A percentile compares a stretch with the other conserved stretches of the same genome.
These are phyloP conservation scores for Aspergillus luchuensis DNA, from an alignment of 2,329 filamentous ascomycete species.

Conservation along the genomic window DNA sequence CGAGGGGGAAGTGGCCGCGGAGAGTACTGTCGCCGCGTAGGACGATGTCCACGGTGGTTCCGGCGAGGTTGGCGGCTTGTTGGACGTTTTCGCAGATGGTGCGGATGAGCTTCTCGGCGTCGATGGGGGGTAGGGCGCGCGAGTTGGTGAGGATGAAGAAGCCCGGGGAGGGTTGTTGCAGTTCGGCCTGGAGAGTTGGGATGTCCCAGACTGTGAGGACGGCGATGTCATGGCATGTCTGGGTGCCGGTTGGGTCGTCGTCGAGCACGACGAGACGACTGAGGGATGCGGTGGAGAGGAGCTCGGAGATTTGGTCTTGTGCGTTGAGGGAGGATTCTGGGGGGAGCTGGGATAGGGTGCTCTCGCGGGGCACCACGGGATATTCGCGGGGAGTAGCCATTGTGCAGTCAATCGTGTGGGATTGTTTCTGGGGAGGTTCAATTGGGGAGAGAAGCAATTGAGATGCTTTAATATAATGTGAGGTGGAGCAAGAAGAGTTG, in stretches of 20 bases:
- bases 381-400: slow-evolving; percentile 28
- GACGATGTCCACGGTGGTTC: slow-evolving; percentile 55
- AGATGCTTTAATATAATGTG: background rate
- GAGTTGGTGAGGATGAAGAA: slow-evolving; percentile 66
- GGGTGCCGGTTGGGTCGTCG: slow-evolving; percentile 63
- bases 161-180: slow-evolving; percentile 47
- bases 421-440: background rate
- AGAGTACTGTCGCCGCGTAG: slow-evolving; percentile 60
- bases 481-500: slow-evolving; percentile 11
- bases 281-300: slow-evolving; percentile 29
- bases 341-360: slow-evolving; percentile 32
- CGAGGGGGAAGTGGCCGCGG: slow-evolving; percentile 59
- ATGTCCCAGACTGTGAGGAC: slow-evolving; percentile 59
- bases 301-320: slow-evolving; percentile 33
- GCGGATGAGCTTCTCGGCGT: slow-evolving; percentile 52
- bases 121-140: slow-evolving; percentile 54
- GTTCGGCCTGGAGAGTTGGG: slow-evolving; percentile 48
- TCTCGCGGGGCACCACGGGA: slow-evolving; percentile 27
- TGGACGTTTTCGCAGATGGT: slow-evolving; percentile 56
- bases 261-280: slow-evolving; percentile 46
- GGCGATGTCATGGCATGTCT: slow-evolving; percentile 61
- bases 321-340: slow-evolving; percentile 32
- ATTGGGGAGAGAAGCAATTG: background rate
- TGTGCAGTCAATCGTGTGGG: background rate
- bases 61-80: slow-evolving; percentile 44